Base-by-base conservation (phyloP, 2,329 filamentous ascomycete genomes). In the Cytospora paraplurivora region DNA sequence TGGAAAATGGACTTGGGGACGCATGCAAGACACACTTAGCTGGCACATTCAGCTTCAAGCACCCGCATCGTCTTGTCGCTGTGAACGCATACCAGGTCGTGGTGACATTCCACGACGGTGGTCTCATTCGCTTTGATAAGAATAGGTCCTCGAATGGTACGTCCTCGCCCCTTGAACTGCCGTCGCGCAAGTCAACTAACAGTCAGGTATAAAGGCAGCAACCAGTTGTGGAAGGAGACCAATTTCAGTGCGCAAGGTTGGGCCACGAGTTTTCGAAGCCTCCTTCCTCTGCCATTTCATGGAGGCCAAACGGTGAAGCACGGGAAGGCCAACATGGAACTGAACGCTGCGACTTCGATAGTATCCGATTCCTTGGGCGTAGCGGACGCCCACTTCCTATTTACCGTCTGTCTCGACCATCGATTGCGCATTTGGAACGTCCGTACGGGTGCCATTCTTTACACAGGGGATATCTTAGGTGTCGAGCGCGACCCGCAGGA, bases 391-490 rank as follows among this genome's bases (percentile, higher is more conserved):
- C 76, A 81, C 1, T 88, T 85, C 68, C 79, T 85, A 1, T 91
- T 97, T 70, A 93, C 93, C 0, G 86, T 97, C 56, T 95, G 91
- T 67, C 80, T 99, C 65, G 93, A 99, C 70, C 93, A 99, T 73
- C 89, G 88, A 12, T 79, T 99, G 72, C 88, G 93, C 71, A 88
- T 95, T 47, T 98, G 95, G 94, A 95, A 96, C 72, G 81, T 94
- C 37, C 81, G 85, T n/a, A 91, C 86, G 47, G 93, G 93, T 54
- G 90, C 88, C 72, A 85, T 96, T 61, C 85, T 91, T 6, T 86
- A 87, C 62, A 88, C 89, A 7, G 87, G 87, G 69, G 94, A 99
- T 75, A 81, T 99, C 37, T 76, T 98, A 17, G 87, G 89, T 69
- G 83, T 88, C 21, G 79, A 84, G 37, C 77, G 85, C 59, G 85